phyloP scores from a whole-genome alignment of 2,329 filamentous ascomycete species.

The Fusarium avenaceum region DNA sequence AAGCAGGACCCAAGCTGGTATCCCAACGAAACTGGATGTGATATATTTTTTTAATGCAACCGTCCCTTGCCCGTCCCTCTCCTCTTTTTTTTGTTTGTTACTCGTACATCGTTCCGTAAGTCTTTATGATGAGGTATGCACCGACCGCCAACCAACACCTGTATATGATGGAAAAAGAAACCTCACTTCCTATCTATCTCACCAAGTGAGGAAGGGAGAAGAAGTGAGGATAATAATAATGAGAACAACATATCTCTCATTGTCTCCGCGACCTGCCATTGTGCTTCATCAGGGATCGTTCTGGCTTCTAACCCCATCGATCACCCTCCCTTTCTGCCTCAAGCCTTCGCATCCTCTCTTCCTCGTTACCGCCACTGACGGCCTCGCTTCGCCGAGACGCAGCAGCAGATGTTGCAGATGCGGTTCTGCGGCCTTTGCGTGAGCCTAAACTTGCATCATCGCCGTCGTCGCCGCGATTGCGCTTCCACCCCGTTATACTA shows the following conservation, averaged over 20 bases:
- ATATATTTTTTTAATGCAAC: conserved; percentile 19
- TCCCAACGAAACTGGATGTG: conserved; percentile 18
- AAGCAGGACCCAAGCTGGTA: conserved; percentile 15
- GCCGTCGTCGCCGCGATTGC: conserved; percentile 61
- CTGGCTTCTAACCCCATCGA: conserved; percentile 59
- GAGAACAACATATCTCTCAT: conserved; percentile 13
- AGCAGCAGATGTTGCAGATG: conserved; percentile 39
- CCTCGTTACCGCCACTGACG: conserved; percentile 62
- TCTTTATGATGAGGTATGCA: conserved; percentile 6
- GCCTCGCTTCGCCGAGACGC: conserved; percentile 62
- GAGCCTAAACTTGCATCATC: conserved; percentile 57
- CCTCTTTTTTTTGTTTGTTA: conserved; percentile 32
- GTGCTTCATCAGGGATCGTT: conserved; percentile 18
- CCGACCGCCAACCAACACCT: conserved; percentile 35
- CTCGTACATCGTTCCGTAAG: conserved; percentile 27
- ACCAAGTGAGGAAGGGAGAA: background rate
- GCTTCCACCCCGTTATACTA: conserved; percentile 64
- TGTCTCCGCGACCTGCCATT: conserved; percentile 10
- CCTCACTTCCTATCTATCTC: background rate
- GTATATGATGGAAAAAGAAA: conserved; percentile 14
- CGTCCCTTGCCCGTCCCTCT: background rate
- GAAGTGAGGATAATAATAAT: background rate
- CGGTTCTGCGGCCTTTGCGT: conserved; percentile 59
- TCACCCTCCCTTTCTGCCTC: conserved; percentile 72
- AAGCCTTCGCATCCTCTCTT: conserved; percentile 67